Conservation (phyloP, 75 land plant species). For the Cupressus sempervirens region DNA sequence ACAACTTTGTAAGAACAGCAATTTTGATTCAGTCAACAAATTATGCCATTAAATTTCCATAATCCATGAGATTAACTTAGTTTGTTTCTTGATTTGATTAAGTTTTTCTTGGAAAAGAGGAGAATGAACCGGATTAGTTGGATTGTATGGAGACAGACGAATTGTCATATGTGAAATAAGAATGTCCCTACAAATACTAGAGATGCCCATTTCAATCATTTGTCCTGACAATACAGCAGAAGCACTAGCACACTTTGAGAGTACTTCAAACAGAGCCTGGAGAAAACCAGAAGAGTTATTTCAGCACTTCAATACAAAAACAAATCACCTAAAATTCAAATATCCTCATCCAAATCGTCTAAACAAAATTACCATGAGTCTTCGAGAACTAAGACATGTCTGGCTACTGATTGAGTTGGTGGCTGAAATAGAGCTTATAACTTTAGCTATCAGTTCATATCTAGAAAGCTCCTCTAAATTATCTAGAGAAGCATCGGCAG, state of each 20-base stretch:
- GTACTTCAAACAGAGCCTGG: constrained; percentile 51
- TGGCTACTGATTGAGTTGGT: constrained; percentile 13
- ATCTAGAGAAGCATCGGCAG: constrained; percentile 36
- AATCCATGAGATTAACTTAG: too few species aligned
- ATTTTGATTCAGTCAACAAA: not conserved
- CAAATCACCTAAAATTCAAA: too few species aligned
- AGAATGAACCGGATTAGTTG: constrained; percentile 16
- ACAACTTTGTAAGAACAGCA: constrained; percentile 29
- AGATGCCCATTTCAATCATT: constrained; percentile 50
- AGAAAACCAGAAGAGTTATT: not conserved
- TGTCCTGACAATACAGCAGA: constrained; percentile 37
- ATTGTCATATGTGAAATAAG: constrained; percentile 27
- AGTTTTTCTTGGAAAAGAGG: not conserved
- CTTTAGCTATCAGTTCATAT: constrained; percentile 43
- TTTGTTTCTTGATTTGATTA: too few species aligned
- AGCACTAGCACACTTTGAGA: constrained; percentile 44
- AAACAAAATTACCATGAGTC: constrained; percentile 28
- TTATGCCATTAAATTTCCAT: not conserved
- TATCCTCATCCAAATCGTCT: not conserved
- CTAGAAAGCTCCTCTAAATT: constrained; percentile 51
- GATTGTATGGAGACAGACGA: constrained; percentile 14
- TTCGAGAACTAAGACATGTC: constrained; percentile 31
- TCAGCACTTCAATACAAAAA: too few species aligned
- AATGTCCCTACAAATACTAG: constrained; percentile 41
- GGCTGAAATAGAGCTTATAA: constrained; percentile 29